Percentiles rank a stretch among this genome's conserved stretches.
These are phyloP conservation scores for Paecilomyces variotii DNA, from an alignment of 2,329 filamentous ascomycete species.

Conservation along the genomic window DNA sequence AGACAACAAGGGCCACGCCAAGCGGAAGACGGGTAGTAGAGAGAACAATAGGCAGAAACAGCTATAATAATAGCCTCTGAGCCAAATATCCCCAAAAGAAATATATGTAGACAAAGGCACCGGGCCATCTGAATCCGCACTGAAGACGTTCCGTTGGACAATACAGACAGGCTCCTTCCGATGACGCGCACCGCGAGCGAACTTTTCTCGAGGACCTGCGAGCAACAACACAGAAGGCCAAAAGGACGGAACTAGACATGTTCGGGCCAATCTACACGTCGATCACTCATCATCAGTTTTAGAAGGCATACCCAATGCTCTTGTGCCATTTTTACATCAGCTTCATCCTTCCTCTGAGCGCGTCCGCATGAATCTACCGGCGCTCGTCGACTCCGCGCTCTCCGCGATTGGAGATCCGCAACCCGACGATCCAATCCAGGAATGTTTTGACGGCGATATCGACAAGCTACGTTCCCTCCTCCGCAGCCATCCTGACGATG, in stretches of 20 bases:
- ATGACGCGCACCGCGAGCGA: neutral
- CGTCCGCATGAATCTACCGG: constrained; percentile 14
- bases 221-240: neutral
- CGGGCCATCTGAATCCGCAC: neutral
- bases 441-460: constrained; percentile 23
- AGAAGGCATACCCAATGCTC: neutral
- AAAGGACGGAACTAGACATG: neutral
- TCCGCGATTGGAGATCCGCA: constrained; percentile 19
- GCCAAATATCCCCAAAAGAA: too few species aligned
- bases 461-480: constrained; percentile 16
- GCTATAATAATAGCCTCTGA: neutral
- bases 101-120: neutral
- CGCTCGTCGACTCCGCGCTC: constrained; percentile 16
- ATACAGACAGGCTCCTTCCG: neutral
- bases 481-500: constrained; percentile 29
- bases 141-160: neutral
- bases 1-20: neutral
- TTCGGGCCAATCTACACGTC: neutral
- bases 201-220: neutral
- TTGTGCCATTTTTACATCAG: neutral
- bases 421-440: constrained; percentile 27
- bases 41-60: neutral
- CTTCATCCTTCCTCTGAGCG: neutral
- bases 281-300: neutral
- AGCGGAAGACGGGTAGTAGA: neutral